Evolutionary conservation across 345 rosid species (phyloP), one percentile per base, ranked within the genome.

Genomic region (Acer campestre): DNA sequence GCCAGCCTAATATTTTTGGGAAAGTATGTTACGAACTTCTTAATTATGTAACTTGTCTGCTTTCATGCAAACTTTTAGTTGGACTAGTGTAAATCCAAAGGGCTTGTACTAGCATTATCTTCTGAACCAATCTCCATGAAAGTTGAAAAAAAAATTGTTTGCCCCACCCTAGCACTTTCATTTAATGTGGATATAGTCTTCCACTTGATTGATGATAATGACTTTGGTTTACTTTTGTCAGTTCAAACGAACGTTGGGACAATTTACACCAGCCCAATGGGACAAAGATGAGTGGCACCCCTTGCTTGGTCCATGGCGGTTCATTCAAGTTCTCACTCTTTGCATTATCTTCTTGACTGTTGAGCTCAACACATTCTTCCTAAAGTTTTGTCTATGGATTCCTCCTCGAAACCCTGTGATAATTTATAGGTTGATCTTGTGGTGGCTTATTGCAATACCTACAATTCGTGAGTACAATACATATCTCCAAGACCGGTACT

Each of bases 271-370:
- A 70, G 98, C 99, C 29, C 98, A 92, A 14, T 96, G 98, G 98
- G 98, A 96, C 76, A 96, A 91, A 86, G 98, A 96, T 80, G 99
- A 96, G 80, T 94, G 99, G 99, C 98, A 91, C 72, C 99, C 99
- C 1, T 75, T 96, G 78, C 98, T 91, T 77, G 98, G 94, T 61
- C 99, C 99, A 66, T 90, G 97, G 98, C 95, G 99, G 20, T 96
- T 96, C 74, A 87, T 94, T 73, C 99, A 96, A 94, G 97, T 94
- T 68, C 92, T 96, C 55, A 89, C 83, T 68, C 99, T 96, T 27
- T 92, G 98, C 83, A 82, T 96, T 8, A 81, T 92, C 67, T 94
- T 96, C 83, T 80, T 94, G 83, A 96, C 94, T 1, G 97, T 96
- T 56, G 98, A 96, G 85, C 92, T 96, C 9, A 94, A 96, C 85